phyloP scores from a whole-genome alignment of 495 filamentous ascomycete species.

The Aspergillus coremiiformis region DNA sequence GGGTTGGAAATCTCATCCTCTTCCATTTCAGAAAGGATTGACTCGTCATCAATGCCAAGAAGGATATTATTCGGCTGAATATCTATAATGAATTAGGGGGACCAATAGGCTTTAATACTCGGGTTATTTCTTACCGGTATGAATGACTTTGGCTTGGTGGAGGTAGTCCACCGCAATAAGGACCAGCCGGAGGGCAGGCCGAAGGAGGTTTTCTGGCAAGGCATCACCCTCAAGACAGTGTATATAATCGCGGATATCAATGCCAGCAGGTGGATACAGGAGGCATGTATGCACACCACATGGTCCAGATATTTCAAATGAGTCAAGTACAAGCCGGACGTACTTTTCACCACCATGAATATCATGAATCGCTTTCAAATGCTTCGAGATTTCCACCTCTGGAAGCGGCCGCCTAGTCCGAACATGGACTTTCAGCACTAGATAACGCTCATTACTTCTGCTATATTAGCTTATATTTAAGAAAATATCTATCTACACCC shows the following conservation, averaged over 20 bases:
- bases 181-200: slow-evolving; percentile 21
- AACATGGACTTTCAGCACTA: slow-evolving; percentile 30
- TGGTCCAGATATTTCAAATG: slow-evolving; percentile 29
- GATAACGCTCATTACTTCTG: slow-evolving; percentile 22
- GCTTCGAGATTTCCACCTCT: slow-evolving; percentile 30
- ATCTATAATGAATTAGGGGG: slow-evolving; percentile 11
- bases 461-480: slow-evolving; percentile 5
- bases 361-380: slow-evolving; percentile 15
- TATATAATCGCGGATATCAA: slow-evolving; percentile 20
- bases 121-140: slow-evolving; percentile 29
- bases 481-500: slow-evolving; percentile 5
- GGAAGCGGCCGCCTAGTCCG: slow-evolving; percentile 10
- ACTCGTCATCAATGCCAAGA: slow-evolving; percentile 16
- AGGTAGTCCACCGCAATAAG: slow-evolving; percentile 36
- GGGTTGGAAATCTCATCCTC: slow-evolving; percentile 17
- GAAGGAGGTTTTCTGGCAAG: slow-evolving; percentile 18
- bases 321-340: slow-evolving; percentile 32
- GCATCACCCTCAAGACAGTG: slow-evolving; percentile 13
- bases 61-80: slow-evolving; percentile 22
- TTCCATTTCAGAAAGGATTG: slow-evolving; percentile 17
- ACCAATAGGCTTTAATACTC: not conserved
- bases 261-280: slow-evolving; percentile 33
- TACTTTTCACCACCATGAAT: slow-evolving; percentile 24
- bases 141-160: slow-evolving; percentile 32
- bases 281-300: slow-evolving; percentile 36